Conservation (phyloP, 2,329 filamentous ascomycete genomes). For the Pseudogymnoascus sp. region DNA sequence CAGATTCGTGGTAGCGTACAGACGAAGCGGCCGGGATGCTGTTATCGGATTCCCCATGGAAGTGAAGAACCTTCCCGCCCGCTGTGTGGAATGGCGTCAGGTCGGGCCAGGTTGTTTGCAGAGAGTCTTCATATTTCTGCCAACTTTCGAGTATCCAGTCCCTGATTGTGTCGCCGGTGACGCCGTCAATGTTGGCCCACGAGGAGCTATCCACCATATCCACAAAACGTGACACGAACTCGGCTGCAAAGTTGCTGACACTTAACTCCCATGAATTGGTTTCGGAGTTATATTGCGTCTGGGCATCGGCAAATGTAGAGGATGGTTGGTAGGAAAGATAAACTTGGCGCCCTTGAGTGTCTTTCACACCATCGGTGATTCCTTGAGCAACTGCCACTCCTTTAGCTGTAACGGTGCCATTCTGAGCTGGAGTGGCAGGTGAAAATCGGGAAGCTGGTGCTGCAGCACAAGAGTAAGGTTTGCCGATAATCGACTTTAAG, state of each 20-base stretch:
- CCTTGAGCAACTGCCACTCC: constrained; percentile 13
- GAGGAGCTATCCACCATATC: constrained; percentile 25
- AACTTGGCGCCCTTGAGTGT: constrained; percentile 32
- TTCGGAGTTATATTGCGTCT: constrained; percentile 30
- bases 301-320: constrained; percentile 29
- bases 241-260: constrained; percentile 30
- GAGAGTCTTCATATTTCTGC: constrained; percentile 40
- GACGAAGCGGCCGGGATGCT: constrained; percentile 42
- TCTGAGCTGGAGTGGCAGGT: constrained; percentile 9
- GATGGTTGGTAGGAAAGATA: constrained; percentile 35
- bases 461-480: constrained; percentile 37
- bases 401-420: constrained; percentile 25
- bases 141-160: constrained; percentile 44
- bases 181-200: constrained; percentile 34
- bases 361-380: constrained; percentile 34
- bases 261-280: constrained; percentile 29
- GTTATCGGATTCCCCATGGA: constrained; percentile 45
- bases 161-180: constrained; percentile 46
- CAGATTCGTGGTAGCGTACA: constrained; percentile 42
- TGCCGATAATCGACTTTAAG: constrained; percentile 39
- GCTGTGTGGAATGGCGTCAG: constrained; percentile 36
- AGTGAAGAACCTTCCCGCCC: constrained; percentile 45
- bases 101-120: constrained; percentile 44
- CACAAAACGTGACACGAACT: constrained; percentile 30
- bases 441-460: constrained; percentile 9